Base-by-base conservation (phyloP, 768 basidiomycete species). In the Suillus brevipes region DNA sequence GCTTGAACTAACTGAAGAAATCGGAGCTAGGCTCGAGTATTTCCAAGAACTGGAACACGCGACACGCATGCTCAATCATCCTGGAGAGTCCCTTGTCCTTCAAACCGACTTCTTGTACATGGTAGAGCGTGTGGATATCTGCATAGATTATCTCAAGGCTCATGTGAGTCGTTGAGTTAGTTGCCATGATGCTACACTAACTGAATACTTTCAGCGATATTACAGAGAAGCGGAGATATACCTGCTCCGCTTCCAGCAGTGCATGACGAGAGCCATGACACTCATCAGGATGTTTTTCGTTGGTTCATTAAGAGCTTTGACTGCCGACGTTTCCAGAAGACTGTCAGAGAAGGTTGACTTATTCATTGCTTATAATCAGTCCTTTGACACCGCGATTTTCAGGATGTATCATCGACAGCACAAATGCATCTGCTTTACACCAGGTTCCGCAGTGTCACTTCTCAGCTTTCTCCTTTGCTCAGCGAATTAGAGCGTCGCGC, bases 231-330 rank as follows among this genome's bases (percentile, higher is more conserved):
- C 95, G 9, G 95, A 98, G 70, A 81, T 99, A 23, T 98, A 97
- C 75, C 81, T 97, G n/a, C 84, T 99, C 37, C 89, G 97, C 28
- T 99, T 96, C 78, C 97, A 97, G 72, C 97, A 99, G 77, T 99
- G 97, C 75, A 91, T 99, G 86, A 97, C 95, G 0, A 88, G 97
- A 34, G 92, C 94, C 12, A 98, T 99, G 97, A 99, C 96, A 0
- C 84, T 99, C 52, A 94, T 99, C 80, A 97, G 93, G 77, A 96
- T 99, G 88, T 95, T 91, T 78, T 98, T 97, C 71, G 89, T 97
- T 7, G 90, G 89, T 6, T 90, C 92, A 9, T 80, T 99, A 7
- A 84, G 90, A 47, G 88, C 90, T 0, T 82, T 97, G 13, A 87
- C 91, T 1, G 79, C 85, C 5, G 97, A 99, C 69, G 85, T 97